Percentiles rank a stretch among this genome's conserved stretches.
Evolutionary conservation across 768 basidiomycete genomes (phyloP).

Genomic region (Amanita inopinata): DNA sequence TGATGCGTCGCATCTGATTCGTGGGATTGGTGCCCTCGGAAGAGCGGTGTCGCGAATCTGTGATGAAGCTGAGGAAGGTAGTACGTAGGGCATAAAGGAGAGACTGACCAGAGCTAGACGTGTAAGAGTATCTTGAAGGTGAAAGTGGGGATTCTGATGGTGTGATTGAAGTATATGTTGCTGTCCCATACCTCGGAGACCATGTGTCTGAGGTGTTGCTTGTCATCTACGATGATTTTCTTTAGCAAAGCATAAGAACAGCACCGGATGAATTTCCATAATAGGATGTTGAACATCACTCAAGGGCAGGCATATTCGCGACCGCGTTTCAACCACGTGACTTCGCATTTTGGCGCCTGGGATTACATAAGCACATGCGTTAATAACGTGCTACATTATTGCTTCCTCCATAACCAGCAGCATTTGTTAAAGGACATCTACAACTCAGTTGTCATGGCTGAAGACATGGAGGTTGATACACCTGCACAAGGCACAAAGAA

Average conservation of each 20-base stretch:
- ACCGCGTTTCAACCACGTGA: conserved; percentile 17
- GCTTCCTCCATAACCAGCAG: too few relatives aligned
- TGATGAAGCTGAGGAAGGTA: conserved; percentile 6
- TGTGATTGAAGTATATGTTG: conserved; percentile 43
- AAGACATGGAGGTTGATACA: conserved; percentile 55
- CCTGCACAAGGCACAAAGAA: conserved; percentile 42
- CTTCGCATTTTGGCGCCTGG: too few relatives aligned
- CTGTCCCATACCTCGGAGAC: conserved; percentile 56
- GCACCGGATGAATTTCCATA: conserved; percentile 6
- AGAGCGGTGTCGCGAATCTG: conserved; percentile 38
- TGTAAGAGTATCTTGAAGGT: conserved; percentile 51
- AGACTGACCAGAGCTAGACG: conserved; percentile 42
- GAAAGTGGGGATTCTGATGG: conserved; percentile 46
- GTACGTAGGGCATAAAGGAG: neutral
- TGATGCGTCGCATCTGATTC: conserved; percentile 40
- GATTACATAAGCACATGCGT: too few relatives aligned
- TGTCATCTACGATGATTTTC: conserved; percentile 21
- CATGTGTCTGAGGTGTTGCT: conserved; percentile 37
- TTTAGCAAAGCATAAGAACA: conserved; percentile 9
- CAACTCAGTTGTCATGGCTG: too few relatives aligned
- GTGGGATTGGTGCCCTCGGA: conserved; percentile 40
- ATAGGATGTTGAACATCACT: conserved; percentile 16
- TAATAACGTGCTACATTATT: too few relatives aligned
- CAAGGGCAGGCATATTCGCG: conserved; percentile 21
- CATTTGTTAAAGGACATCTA: too few relatives aligned